Evolutionary conservation across 1,284 basidiomycete genomes (phyloP), one percentile per base, ranked within the genome.

Genomic region (Cryptococcus amylolentus): DNA sequence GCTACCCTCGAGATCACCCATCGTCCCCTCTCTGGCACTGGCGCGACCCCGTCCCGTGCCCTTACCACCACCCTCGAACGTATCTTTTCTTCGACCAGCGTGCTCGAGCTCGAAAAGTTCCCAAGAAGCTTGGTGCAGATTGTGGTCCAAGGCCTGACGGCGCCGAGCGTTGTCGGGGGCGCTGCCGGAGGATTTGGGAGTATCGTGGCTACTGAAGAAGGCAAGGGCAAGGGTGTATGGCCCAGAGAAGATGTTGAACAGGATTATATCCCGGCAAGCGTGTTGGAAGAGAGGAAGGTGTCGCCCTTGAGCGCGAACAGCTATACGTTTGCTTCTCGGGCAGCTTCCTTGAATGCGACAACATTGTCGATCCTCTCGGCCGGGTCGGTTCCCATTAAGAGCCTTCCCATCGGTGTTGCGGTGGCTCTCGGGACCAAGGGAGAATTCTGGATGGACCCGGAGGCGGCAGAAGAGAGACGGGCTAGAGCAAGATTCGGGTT

Each of bases 321-420:
- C 12, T 61, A 62, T 13, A 68, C 72, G 0, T 70, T 73, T 18
- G 65, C 73, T 2, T 62, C 69, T 1, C 72, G 75, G 65, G 80
- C 91, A 53, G 86, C 93, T 4, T 88, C 91, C 63, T 89, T 98
- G 70, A 98, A 98, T 75, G 93, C 88, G 18, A 90, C 91, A 1
- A 95, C 93, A 3, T 83, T 98, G 40, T 91, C 95, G 0, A 83
- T 98, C 38, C 83, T 91, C 62, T 87, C 85, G 57, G 91, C 93
- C 2, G 95, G 96, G 2, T 54, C 52, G 4, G 42, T 61, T 20
- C 42, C 55, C 9, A 51, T 57, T n/a, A 52, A 18, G 38, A 46
- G 27, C n/a, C 23, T 80, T 27, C 71, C 80, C 4, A 60, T 80
- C 0, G 79, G 80, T 4, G 73, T 79, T 1, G 64, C 74, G 6